phyloP scores from a whole-genome alignment of 192 early-diverging fungal species.

The Backusella mclennaniae region DNA sequence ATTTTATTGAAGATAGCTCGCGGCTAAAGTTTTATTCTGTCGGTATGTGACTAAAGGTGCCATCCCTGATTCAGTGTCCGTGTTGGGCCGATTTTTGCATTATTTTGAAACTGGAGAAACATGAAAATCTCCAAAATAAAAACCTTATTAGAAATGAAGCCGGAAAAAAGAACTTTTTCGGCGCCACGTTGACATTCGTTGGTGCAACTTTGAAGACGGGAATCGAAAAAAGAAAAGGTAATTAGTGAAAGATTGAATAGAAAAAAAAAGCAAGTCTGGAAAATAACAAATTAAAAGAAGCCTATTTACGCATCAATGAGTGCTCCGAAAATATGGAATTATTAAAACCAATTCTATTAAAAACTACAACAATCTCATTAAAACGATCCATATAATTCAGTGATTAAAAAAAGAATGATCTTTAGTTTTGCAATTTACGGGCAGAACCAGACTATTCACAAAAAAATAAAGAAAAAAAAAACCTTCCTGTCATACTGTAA shows the following conservation, averaged over 20 bases:
- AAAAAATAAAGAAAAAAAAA: neutral
- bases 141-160: conserved; percentile 7
- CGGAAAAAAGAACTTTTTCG: neutral
- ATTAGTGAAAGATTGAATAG: neutral
- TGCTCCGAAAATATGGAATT: neutral
- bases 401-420: neutral
- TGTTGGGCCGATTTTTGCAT: neutral
- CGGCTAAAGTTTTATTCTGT: conserved; percentile 9
- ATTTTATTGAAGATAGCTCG: neutral
- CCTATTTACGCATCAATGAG: neutral
- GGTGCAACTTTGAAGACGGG: conserved; percentile 3
- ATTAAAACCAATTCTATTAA: neutral
- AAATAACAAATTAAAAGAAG: neutral
- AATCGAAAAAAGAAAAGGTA: neutral
- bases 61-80: neutral
- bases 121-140: conserved; percentile 4
- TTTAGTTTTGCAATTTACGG: neutral
- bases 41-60: neutral
- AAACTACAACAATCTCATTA: neutral
- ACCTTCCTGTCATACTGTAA: neutral
- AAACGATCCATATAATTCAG: neutral
- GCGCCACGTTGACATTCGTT: conserved; percentile 3
- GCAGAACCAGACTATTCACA: neutral
- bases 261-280: neutral
- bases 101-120: neutral